Conservation (phyloP, 305 asterid species). For the Fraxinus platypoda region DNA sequence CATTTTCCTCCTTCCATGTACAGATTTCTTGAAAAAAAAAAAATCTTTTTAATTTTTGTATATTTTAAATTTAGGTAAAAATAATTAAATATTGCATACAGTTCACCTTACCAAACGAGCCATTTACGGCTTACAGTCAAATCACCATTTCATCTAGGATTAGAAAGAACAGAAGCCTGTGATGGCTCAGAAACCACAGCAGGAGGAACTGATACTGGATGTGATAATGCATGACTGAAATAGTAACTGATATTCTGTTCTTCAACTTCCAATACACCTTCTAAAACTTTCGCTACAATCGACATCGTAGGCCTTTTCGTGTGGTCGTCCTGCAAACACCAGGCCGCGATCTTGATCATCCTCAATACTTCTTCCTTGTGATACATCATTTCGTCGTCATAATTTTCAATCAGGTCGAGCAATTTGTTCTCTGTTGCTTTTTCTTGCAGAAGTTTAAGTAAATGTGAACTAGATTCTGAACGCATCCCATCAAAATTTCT, state of each 20-base stretch:
- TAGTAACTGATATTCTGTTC: not conserved
- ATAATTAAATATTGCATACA: not conserved
- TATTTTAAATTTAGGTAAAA: not conserved
- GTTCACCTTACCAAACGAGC: not conserved
- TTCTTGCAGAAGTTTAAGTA: constrained; percentile 26
- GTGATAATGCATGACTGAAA: not conserved
- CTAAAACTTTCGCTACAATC: constrained; percentile 18
- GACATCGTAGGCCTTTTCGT: constrained; percentile 29
- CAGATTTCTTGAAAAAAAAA: not conserved
- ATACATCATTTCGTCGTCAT: constrained; percentile 13
- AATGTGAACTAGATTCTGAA: constrained; percentile 12
- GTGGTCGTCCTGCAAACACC: constrained; percentile 28
- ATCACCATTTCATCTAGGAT: not conserved
- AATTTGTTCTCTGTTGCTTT: constrained; percentile 28
- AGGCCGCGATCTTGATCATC: constrained; percentile 21
- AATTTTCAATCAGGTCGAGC: constrained; percentile 28
- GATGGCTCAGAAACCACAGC: not conserved
- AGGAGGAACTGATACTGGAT: not conserved
- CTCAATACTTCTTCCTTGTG: constrained; percentile 7
- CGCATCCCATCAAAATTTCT: constrained; percentile 24
- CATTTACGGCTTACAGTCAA: not conserved
- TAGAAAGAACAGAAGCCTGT: not conserved
- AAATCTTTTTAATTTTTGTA: not conserved
- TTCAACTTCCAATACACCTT: constrained; percentile 25
- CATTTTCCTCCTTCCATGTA: not conserved